Conservation (phyloP, 495 filamentous ascomycete genomes). For the Xanthoparmelia taractica region DNA sequence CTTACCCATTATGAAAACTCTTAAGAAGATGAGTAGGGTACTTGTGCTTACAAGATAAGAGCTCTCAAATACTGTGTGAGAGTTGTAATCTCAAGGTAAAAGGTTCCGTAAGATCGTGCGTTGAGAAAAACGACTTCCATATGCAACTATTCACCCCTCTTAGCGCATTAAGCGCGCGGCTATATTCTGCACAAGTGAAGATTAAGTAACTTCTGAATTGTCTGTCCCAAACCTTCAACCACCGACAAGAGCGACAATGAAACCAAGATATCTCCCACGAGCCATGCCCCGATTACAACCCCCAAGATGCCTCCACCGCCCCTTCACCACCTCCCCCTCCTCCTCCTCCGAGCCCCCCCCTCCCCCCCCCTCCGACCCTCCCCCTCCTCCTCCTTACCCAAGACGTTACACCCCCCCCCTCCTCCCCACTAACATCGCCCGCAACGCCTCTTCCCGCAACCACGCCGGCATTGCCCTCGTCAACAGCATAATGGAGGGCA, state of each 20-base stretch:
- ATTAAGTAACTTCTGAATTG: not conserved
- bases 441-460: not conserved
- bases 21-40: not conserved
- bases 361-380: not conserved
- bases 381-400: no score
- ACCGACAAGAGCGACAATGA: not conserved
- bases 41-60: no score
- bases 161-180: slow-evolving; percentile 4
- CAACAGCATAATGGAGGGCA: not conserved
- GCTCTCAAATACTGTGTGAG: no score
- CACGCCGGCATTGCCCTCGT: not conserved
- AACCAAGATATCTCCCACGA: not conserved
- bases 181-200: slow-evolving; percentile 5
- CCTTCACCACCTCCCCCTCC: not conserved
- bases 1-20: not conserved
- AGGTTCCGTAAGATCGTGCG: no score
- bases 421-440: slow-evolving; percentile 5
- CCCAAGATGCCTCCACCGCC: not conserved
- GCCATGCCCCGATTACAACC: not conserved
- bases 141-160: not conserved
- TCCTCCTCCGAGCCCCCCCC: slow-evolving; percentile 16
- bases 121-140: not conserved
- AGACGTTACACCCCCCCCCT: no score
- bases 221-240: not conserved
- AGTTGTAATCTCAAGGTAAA: no score